Evolutionary conservation across 2,329 filamentous ascomycete species (phyloP), one percentile per base, ranked within the genome.

Genomic region (Hawksworthiomyces lignivorus): DNA sequence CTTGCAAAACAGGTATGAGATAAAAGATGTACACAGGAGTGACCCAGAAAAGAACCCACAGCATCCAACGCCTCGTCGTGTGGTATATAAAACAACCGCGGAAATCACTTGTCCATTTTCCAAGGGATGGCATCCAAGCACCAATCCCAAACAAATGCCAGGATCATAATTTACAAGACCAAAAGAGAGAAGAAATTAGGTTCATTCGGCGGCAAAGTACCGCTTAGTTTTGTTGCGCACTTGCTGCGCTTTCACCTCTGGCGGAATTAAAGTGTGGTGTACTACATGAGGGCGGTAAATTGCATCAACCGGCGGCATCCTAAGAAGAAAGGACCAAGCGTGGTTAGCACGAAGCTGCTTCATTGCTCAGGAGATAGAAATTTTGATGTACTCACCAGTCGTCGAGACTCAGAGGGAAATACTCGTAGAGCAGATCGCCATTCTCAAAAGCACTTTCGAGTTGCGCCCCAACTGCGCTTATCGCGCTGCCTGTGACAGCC

Each of bases 281-380:
- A 96, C 89, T 14, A 95, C 87, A 59, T 96, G 89, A 6, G 89
- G 90, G 36, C 87, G 73, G 59, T 94, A 95, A 14, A 95, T 82
- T 5, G 87, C 87, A 61, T 94, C 87, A 4, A 94, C 86, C 1
- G 87, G 87, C 3, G 84, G 84, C 77, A 89, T 87, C 81, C 77
- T 76, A 33, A 2, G 8, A 26, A 26, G 34, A 51, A 41, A 7
- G n/a, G n/a, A n/a, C n/a, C n/a, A n/a, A n/a, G n/a, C n/a, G n/a
- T n/a, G n/a, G 51, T 55, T 28, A 44, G 40, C 20, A 19, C 20
- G 7, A 14, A 0, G 17, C 3, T 28, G 2, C 9, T 24, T 20
- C 14, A 12, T 1, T 1, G 14, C 22, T 17, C 9, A 7, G n/a
- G 11, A 20, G 12, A 35, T 10, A 19, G 7, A 31, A 21, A 7